Conservation (phyloP, 805 yeast species). For the Ogataea ganodermae region DNA sequence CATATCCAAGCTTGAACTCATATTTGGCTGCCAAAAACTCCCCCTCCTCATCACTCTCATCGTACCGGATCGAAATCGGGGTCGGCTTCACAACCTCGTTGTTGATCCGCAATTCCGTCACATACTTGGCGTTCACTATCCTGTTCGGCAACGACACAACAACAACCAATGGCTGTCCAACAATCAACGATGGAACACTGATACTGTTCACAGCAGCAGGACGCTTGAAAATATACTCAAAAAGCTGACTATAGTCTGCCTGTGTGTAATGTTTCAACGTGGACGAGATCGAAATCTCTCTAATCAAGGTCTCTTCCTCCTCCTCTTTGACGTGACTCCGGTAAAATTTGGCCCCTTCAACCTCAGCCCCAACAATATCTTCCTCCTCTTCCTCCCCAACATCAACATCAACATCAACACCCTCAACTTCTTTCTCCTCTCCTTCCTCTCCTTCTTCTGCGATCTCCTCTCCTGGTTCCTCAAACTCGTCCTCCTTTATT, state of each 20-base stretch:
- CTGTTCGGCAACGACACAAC: conserved; percentile 45
- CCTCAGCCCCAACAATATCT: conserved; percentile 8
- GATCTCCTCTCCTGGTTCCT: neutral
- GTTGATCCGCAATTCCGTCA: conserved; percentile 42
- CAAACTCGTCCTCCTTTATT: neutral
- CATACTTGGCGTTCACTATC: conserved; percentile 40
- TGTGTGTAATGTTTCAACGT: conserved; percentile 29
- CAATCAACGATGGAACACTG: conserved; percentile 48
- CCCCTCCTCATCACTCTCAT: conserved; percentile 23
- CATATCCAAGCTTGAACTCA: conserved; percentile 48
- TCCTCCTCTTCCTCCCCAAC: conserved; percentile 12
- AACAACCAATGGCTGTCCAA: conserved; percentile 45
- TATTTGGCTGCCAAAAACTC: conserved; percentile 39
- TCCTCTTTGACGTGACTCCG: conserved; percentile 7
- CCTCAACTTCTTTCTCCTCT: conserved; percentile 11
- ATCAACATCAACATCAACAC: conserved; percentile 11
- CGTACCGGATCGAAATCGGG: conserved; percentile 42
- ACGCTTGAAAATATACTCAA: conserved; percentile 33
- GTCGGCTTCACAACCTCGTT: conserved; percentile 46
- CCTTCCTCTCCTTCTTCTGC: conserved; percentile 9
- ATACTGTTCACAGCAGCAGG: conserved; percentile 44
- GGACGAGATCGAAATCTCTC: conserved; percentile 40
- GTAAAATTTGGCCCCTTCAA: conserved; percentile 4
- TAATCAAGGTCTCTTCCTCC: conserved; percentile 34
- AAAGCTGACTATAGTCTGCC: conserved; percentile 24